phyloP scores from a whole-genome alignment of 805 yeast species.

The Metschnikowia picachoensis region DNA sequence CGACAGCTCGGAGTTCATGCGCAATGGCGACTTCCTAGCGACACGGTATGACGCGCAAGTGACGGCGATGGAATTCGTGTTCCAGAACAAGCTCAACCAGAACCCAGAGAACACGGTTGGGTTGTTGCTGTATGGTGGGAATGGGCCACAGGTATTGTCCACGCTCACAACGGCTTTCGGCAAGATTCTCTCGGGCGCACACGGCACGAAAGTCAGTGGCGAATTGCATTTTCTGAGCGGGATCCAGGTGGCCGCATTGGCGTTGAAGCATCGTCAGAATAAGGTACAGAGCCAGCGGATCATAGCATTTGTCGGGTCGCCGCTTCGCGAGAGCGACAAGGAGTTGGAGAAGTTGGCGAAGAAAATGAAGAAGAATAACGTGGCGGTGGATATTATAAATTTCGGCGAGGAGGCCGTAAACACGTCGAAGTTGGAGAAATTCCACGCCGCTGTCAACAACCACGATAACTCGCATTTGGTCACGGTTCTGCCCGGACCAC shows the following conservation, averaged over 20 bases:
- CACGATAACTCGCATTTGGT: constrained; percentile 79
- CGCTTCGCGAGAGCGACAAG: constrained; percentile 62
- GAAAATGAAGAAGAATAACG: constrained; percentile 87
- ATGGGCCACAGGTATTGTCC: constrained; percentile 78
- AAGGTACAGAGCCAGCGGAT: constrained; percentile 89
- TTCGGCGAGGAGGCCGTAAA: constrained; percentile 87
- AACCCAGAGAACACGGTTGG: constrained; percentile 97
- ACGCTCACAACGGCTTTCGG: constrained; percentile 88
- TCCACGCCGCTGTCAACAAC: constrained; percentile 67
- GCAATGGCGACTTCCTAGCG: constrained; percentile 91
- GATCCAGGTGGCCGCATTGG: constrained; percentile 85
- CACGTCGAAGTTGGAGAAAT: constrained; percentile 73
- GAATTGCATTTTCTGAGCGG: constrained; percentile 68
- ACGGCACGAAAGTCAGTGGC: constrained; percentile 72
- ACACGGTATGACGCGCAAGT: constrained; percentile 89
- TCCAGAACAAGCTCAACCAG: constrained; percentile 77
- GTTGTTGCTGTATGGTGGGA: constrained; percentile 81
- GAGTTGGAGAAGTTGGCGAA: constrained; percentile 83
- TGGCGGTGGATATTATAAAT: constrained; percentile 84
- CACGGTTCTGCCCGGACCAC: constrained; percentile 85
- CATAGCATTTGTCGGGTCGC: constrained; percentile 85
- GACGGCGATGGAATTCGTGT: constrained; percentile 83
- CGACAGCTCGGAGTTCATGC: constrained; percentile 93
- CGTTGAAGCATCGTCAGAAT: constrained; percentile 94
- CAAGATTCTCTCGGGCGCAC: constrained; percentile 77